These are phyloP conservation scores for Nemania diffusa DNA, from an alignment of 2,329 filamentous ascomycete species.

Conservation along the genomic window DNA sequence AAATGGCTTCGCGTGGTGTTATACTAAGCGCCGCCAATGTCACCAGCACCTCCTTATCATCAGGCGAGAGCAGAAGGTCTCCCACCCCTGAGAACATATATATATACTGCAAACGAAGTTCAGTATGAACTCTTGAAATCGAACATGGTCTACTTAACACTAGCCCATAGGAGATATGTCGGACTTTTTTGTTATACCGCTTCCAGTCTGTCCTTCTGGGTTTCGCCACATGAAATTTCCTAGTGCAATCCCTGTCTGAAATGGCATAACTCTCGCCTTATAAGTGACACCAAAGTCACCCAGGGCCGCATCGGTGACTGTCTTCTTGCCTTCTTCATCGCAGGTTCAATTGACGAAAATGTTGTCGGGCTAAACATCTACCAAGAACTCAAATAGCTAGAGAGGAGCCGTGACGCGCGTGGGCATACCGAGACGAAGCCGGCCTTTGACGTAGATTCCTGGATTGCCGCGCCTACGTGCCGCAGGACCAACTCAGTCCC, in stretches of 20 bases:
- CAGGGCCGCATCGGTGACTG: constrained; percentile 48
- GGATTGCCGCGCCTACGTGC: constrained; percentile 48
- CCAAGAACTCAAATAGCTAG: constrained; percentile 37
- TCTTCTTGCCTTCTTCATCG: constrained; percentile 48
- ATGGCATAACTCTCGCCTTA: constrained; percentile 44
- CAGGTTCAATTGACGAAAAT: constrained; percentile 51
- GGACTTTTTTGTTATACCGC: constrained; percentile 49
- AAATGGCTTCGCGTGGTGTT: constrained; percentile 47
- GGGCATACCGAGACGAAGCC: constrained; percentile 51
- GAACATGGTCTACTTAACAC: constrained; percentile 47
- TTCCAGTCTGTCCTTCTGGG: constrained; percentile 52
- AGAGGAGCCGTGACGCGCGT: constrained; percentile 32
- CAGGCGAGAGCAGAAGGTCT: constrained; percentile 28
- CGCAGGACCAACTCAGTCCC: constrained; percentile 50
- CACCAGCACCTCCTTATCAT: constrained; percentile 28
- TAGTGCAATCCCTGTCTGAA: constrained; percentile 45
- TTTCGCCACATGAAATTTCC: constrained; percentile 55
- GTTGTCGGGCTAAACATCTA: constrained; percentile 54
- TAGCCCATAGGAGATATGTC: constrained; percentile 52
- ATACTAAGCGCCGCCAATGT: constrained; percentile 1
- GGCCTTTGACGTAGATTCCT: constrained; percentile 51
- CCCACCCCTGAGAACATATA: constrained; percentile 52
- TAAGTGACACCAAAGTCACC: constrained; percentile 52
- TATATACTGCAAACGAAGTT: constrained; percentile 50
- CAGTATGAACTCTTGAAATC: constrained; percentile 36